Base-by-base conservation (phyloP, 2,329 filamentous ascomycete species). In the Pseudogymnoascus pannorum region DNA sequence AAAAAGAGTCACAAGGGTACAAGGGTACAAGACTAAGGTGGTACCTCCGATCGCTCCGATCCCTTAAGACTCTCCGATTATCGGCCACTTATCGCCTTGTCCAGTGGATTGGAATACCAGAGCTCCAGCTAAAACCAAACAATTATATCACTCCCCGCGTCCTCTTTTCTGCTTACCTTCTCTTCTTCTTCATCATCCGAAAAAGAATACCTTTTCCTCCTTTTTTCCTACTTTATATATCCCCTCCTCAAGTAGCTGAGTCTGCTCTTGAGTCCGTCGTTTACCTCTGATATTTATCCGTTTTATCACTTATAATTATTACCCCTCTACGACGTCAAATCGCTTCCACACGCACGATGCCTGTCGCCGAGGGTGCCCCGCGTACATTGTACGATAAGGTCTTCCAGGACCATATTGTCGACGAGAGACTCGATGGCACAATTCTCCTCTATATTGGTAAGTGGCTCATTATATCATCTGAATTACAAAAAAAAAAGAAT, bases 381-480 rank as follows among this genome's bases (percentile, higher is more conserved):
- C 87, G 87, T 77, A 96, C 92, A 69, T 83, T 97, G 72, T 97
- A 97, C 79, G 93, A 97, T 83, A 97, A 97, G 86, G 92, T 97
- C 76, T 88, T 97, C 71, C 85, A 91, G 70, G 88, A 88, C 78
- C 94, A 99, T 76, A 88, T 97, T 71, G 92, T 99, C 72, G 91
- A 97, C 72, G 89, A 96, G 84, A 91, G 92, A 82, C 85, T 91
- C 61, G 93, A 97, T 77, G 93, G 93, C 76, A 97, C 92, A 62
- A 81, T 95, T 70, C 79, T 96, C 66, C 82, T 97, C 63, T 97
- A 97, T 75, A 97, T 97, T 73, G 91, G 91, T 92, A 80, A 68
- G 85, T 74, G 24, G 48, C 33, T 36, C 12, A n/a, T 24, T 1
- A 51, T 20, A 33, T 60, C 59, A 38, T 36, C 12, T 44, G 57